Evolutionary conservation across 2,329 filamentous ascomycete species (phyloP).

Genomic region (Botrytis squamosa): DNA sequence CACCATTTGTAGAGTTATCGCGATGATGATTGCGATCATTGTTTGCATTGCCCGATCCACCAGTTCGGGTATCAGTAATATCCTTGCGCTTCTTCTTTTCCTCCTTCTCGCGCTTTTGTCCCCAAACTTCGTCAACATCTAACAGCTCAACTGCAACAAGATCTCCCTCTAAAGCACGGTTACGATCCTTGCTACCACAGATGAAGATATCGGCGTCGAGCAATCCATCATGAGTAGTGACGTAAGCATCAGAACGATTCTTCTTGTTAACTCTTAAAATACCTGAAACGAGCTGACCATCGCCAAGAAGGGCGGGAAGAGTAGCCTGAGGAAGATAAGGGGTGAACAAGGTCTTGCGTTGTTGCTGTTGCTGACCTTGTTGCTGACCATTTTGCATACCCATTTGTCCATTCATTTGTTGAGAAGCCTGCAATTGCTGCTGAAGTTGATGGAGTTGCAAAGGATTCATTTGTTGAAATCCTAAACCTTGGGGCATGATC

Average conservation of each 20-base stretch:
- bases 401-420: constrained; percentile 77
- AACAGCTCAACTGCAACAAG: constrained; percentile 93
- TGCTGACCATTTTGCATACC: constrained; percentile 69
- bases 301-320: constrained; percentile 82
- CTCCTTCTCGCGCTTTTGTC: constrained; percentile 98
- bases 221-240: constrained; percentile 81
- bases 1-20: constrained; percentile 58
- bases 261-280: constrained; percentile 99
- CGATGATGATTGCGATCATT: constrained; percentile 54
- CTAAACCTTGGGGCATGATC: constrained; percentile 75
- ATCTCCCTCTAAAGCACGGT: constrained; percentile 93
- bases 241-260: constrained; percentile 97
- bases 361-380: constrained; percentile 85
- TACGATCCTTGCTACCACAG: constrained; percentile 97
- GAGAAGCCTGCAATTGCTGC: constrained; percentile 77
- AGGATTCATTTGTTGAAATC: constrained; percentile 83
- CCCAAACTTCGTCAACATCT: constrained; percentile 97
- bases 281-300: constrained; percentile 93
- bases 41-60: constrained; percentile 72
- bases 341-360: constrained; percentile 97
- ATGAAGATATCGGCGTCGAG: constrained; percentile 99
- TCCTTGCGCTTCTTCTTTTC: constrained; percentile 99
- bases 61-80: constrained; percentile 84
- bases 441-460: constrained; percentile 89
- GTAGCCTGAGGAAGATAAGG: constrained; percentile 95